These are phyloP conservation scores for Fagopyrum tataricum DNA, from an alignment of 148 eudicot species.

Conservation along the genomic window DNA sequence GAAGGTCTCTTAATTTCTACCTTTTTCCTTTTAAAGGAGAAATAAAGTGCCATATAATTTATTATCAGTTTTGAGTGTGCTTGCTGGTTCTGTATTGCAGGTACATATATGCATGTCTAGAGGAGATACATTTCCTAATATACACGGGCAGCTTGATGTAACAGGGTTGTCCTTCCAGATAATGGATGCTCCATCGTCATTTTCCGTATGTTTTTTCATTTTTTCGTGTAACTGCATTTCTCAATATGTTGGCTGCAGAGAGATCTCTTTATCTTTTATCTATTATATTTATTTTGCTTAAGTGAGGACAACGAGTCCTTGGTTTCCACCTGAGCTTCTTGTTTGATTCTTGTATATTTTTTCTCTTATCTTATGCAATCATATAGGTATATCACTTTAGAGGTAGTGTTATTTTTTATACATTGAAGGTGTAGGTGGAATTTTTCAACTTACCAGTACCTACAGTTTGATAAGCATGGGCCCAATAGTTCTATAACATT, in stretches of 20 bases:
- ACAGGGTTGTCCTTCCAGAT: constrained; percentile 82
- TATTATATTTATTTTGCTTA: not conserved
- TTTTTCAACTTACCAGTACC: not conserved
- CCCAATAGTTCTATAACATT: not conserved
- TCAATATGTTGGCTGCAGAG: not conserved
- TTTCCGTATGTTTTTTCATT: constrained; percentile 48
- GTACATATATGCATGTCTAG: constrained; percentile 91
- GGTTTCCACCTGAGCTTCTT: not conserved
- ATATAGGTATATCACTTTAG: not conserved
- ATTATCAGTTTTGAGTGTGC: not conserved
- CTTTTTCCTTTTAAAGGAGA: not conserved
- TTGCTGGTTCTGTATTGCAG: constrained; percentile 26
- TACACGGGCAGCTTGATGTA: constrained; percentile 95
- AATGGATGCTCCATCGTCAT: constrained; percentile 80
- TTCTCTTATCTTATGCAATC: not conserved
- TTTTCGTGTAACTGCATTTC: not conserved
- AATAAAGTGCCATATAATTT: not conserved
- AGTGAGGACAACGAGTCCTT: not conserved
- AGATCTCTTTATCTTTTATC: constrained; percentile 8
- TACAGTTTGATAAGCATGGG: not conserved
- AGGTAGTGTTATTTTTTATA: not conserved
- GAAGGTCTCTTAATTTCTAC: not conserved
- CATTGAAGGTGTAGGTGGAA: not conserved
- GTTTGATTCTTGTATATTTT: not conserved
- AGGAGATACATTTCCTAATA: constrained; percentile 87